These are phyloP conservation scores for Wickerhamiella cacticola DNA, from an alignment of 805 yeast genomes.

Conservation along the genomic window DNA sequence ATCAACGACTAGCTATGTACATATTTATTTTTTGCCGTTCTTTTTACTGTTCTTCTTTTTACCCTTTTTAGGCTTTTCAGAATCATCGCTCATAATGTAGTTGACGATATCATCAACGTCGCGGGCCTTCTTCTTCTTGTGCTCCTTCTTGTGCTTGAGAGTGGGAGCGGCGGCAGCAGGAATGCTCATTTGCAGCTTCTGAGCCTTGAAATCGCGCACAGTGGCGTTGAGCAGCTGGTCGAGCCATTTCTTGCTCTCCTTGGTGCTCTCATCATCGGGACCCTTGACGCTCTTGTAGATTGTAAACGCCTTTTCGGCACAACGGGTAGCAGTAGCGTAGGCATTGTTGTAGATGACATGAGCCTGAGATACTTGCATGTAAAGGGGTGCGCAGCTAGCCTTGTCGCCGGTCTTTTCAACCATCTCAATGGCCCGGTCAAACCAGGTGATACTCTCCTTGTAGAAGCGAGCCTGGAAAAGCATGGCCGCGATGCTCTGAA, in stretches of 20 bases:
- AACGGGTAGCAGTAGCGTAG: slow-evolving; percentile 41
- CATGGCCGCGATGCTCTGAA: slow-evolving; percentile 48
- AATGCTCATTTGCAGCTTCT: neutral
- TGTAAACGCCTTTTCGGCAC: slow-evolving; percentile 44
- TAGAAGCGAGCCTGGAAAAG: slow-evolving; percentile 42
- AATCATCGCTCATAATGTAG: slow-evolving; percentile 34
- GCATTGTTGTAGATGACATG: slow-evolving; percentile 42
- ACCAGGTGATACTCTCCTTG: slow-evolving; percentile 41
- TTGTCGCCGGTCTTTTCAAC: slow-evolving; percentile 45
- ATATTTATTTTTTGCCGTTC: neutral
- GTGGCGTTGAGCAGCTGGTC: slow-evolving; percentile 43
- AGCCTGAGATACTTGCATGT: slow-evolving; percentile 57
- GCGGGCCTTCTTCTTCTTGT: slow-evolving; percentile 44
- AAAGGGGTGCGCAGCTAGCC: slow-evolving; percentile 50
- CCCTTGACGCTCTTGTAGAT: slow-evolving; percentile 52
- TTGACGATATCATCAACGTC: slow-evolving; percentile 57
- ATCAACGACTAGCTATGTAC: slow-evolving; percentile 3
- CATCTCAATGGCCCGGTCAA: slow-evolving; percentile 41
- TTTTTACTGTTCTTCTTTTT: slow-evolving; percentile 12
- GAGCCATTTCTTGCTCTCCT: slow-evolving; percentile 55
- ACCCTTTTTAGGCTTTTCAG: slow-evolving; percentile 31
- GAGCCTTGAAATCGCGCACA: slow-evolving; percentile 26
- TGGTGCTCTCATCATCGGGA: slow-evolving; percentile 51
- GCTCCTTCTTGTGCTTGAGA: neutral
- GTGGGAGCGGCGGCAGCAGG: slow-evolving; percentile 3